Evolutionary conservation across 2,329 filamentous ascomycete species (phyloP).

Genomic region (Penicillium sp.): DNA sequence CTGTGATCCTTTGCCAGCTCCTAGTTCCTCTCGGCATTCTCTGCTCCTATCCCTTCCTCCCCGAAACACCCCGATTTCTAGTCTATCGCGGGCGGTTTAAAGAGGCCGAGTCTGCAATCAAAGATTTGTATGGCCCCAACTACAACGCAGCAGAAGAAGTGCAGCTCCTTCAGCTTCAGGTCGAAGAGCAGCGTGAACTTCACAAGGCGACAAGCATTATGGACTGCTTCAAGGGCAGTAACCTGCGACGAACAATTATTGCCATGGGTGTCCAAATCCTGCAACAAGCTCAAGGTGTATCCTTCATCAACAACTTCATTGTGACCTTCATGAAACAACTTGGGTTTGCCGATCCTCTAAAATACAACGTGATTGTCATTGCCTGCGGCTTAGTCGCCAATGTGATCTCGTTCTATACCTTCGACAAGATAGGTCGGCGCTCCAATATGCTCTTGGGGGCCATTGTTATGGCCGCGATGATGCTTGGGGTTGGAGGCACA

Average conservation of each 20-base stretch:
- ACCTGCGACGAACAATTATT: constrained; percentile 10
- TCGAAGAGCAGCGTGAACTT: constrained; percentile 8
- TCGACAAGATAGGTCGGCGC: constrained; percentile 14
- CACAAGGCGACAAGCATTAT: constrained; percentile 5
- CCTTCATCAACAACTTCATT: constrained; percentile 20
- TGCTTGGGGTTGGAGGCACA: constrained; percentile 7
- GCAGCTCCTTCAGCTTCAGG: constrained; percentile 5
- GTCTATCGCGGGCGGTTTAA: constrained; percentile 6
- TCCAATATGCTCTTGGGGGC: constrained; percentile 9
- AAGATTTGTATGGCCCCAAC: constrained; percentile 3
- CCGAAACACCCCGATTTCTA: constrained; percentile 10
- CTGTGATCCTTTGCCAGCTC: constrained; percentile 11
- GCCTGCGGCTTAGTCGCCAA: constrained; percentile 11
- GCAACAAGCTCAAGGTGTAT: constrained; percentile 21
- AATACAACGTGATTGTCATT: constrained; percentile 7
- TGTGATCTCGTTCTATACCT: constrained; percentile 14
- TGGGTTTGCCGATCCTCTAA: constrained; percentile 15
- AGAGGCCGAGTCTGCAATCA: constrained; percentile 9
- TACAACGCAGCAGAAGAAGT: constrained; percentile 9
- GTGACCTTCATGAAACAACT: constrained; percentile 19
- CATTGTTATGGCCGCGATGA: constrained; percentile 10
- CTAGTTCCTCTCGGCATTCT: constrained; percentile 9
- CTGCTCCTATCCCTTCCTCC: constrained; percentile 8
- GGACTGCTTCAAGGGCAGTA: constrained; percentile 16
- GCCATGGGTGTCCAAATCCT: constrained; percentile 17